These are phyloP conservation scores for Malus hybrid DNA, from an alignment of 331 rosid species.

Conservation along the genomic window DNA sequence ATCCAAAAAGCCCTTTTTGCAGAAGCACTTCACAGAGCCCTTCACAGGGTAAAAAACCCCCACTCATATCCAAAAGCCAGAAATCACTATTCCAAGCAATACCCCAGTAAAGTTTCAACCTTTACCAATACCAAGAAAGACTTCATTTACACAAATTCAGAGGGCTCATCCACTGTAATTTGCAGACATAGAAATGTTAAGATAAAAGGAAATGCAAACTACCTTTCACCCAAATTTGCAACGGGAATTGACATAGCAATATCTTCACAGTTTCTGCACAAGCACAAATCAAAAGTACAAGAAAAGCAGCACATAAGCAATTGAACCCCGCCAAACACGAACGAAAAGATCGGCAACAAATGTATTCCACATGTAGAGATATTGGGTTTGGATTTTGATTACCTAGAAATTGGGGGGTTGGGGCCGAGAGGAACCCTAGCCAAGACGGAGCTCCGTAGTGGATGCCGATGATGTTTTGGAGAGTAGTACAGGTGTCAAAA, in stretches of 20 bases:
- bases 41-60: slow-evolving; percentile 17
- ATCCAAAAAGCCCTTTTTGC: slow-evolving; percentile 26
- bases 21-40: slow-evolving; percentile 9
- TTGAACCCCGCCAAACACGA: not conserved
- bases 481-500: too few species aligned
- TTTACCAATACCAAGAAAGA: slow-evolving; percentile 12
- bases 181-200: not conserved
- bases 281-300: not conserved
- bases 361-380: not conserved
- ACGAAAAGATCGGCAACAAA: not conserved
- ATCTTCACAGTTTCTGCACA: slow-evolving; percentile 45
- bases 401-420: too few species aligned
- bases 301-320: not conserved
- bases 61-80: slow-evolving; percentile 34
- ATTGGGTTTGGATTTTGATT: too few species aligned
- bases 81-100: slow-evolving; percentile 26
- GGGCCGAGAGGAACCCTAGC: too few species aligned
- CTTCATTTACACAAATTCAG: not conserved
- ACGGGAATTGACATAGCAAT: slow-evolving; percentile 54
- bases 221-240: slow-evolving; percentile 59
- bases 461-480: too few species aligned
- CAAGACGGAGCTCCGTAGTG: too few species aligned
- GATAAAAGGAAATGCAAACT: not conserved
- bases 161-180: not conserved
- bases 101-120: slow-evolving; percentile 23